phyloP scores from a whole-genome alignment of 2,329 filamentous ascomycete genomes.

The Fusarium equiseti region DNA sequence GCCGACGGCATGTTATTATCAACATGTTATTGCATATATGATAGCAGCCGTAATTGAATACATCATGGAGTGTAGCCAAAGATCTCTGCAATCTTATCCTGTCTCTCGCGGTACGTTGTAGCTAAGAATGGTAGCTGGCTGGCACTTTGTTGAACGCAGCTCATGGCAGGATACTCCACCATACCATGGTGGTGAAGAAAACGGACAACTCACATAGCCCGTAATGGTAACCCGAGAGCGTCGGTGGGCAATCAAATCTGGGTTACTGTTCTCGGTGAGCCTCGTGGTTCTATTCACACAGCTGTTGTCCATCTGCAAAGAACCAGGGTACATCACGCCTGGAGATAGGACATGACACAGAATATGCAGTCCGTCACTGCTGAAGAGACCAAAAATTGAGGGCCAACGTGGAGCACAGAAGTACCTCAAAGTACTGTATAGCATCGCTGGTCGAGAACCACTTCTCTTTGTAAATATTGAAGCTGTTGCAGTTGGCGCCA shows the following conservation, averaged over 20 bases:
- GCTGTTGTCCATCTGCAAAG: neutral
- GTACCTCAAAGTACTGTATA: neutral
- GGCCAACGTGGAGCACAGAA: slow-evolving; percentile 1
- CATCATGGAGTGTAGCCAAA: slow-evolving; percentile 6
- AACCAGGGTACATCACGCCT: neutral
- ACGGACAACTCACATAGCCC: slow-evolving; percentile 6
- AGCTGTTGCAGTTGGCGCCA: slow-evolving; percentile 8
- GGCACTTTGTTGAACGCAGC: neutral
- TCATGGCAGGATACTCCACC: neutral
- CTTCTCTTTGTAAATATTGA: slow-evolving; percentile 12
- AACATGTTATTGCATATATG: slow-evolving; percentile 1
- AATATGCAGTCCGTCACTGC: slow-evolving; percentile 2
- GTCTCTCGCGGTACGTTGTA: neutral
- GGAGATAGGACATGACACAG: neutral
- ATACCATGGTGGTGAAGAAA: neutral
- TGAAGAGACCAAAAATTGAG: slow-evolving; percentile 23
- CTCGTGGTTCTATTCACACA: slow-evolving; percentile 11
- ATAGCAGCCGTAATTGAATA: slow-evolving; percentile 1
- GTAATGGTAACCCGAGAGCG: slow-evolving; percentile 27
- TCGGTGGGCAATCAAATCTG: slow-evolving; percentile 6
- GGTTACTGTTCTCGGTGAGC: slow-evolving; percentile 8
- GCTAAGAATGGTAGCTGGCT: neutral
- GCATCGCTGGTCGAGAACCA: neutral
- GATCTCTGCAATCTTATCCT: slow-evolving; percentile 6
- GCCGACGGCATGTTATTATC: slow-evolving; percentile 12